Evolutionary conservation across 768 basidiomycete genomes (phyloP), one percentile per base, ranked within the genome.

Genomic region (Lentinula boryana): DNA sequence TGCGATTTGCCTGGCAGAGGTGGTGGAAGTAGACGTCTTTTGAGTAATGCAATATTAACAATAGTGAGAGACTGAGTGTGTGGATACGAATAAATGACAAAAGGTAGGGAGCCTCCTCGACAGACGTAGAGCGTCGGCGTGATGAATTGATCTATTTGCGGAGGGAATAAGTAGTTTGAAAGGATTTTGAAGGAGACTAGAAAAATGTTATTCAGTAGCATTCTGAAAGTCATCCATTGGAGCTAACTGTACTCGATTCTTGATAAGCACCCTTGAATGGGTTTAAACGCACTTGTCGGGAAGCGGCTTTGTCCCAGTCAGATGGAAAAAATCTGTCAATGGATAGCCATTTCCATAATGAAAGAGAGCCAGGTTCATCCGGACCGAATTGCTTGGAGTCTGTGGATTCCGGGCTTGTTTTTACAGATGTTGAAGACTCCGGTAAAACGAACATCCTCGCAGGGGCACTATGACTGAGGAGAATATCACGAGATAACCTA

Each of bases 241-340:
- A n/a, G 32, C 6, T n/a, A 9, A 21, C 67, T 86, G 68, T 68
- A 90, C 90, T 79, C 69, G 88, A 90, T 66, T 91, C 86, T 65
- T 84, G 85, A 67, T 85, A 91, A 69, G 91, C 90, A 89, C 91
- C 84, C 52, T 81, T 78, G 62, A 83, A 84, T 18, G 86, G 86
- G 62, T 84, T 75, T 65, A 85, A 74, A 23, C 78, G 69, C 40
- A 68, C 74, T 49, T 66, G 75, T 56, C 44, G 68, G 33, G 60
- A 64, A 61, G 66, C 71, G 62, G 64, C 74, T 53, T 66, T 63
- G n/a, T 63, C 33, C 44, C 43, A 59, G 5, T 40, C 68, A 1
- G 78, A 75, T 1, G 85, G 85, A 65, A 89, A 87, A 69, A 85
- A 91, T 13, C 88, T 79, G 63, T 84, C 72, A 21, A 86, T 71